These are phyloP conservation scores for Paecilomyces sp. DNA, from an alignment of 2,329 filamentous ascomycete species.

Conservation along the genomic window DNA sequence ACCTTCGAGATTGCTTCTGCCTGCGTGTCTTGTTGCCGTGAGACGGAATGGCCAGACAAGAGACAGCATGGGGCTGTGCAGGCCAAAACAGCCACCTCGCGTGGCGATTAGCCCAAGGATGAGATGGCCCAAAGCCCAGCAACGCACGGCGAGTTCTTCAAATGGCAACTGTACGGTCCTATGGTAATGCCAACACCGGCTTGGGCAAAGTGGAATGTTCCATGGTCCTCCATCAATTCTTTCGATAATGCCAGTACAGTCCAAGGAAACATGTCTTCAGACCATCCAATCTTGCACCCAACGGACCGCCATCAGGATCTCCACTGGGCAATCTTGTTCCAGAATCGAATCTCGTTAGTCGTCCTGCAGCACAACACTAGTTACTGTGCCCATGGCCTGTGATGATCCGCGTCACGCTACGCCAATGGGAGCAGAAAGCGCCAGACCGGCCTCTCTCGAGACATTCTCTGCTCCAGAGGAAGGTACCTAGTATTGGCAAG, in stretches of 20 bases:
- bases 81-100: constrained; percentile 1
- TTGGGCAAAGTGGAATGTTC: neutral
- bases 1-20: neutral
- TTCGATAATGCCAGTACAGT: neutral
- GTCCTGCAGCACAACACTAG: neutral
- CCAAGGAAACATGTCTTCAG: neutral
- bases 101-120: neutral
- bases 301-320: neutral
- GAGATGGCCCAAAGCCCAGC: neutral
- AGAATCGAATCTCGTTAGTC: neutral
- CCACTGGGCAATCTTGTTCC: neutral
- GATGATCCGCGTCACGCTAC: neutral
- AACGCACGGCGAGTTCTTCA: no score
- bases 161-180: neutral
- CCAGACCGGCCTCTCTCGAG: neutral
- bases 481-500: neutral
- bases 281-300: neutral
- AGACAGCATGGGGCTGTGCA: neutral
- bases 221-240: neutral
- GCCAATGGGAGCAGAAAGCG: neutral
- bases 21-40: neutral
- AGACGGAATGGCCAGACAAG: neutral
- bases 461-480: neutral
- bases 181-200: neutral
- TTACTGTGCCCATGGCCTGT: neutral